phyloP scores from a whole-genome alignment of 352 stramenopile genomes.

The Globisporangium cederbergense region DNA sequence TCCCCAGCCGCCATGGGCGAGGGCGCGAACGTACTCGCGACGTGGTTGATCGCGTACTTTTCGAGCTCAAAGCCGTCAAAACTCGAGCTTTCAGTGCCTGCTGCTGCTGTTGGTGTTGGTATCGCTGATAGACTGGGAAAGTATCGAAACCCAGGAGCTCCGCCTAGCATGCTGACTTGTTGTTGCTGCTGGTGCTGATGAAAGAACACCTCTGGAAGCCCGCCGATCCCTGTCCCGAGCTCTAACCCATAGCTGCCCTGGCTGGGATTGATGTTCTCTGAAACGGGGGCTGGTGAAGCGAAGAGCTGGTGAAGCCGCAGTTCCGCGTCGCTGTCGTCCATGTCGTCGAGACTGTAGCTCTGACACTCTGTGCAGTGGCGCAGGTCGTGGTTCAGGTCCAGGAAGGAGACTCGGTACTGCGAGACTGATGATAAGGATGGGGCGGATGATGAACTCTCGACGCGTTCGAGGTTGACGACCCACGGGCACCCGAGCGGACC shows the following conservation, averaged over 20 bases:
- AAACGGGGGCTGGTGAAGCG: neutral
- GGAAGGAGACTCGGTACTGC: conserved; percentile 67
- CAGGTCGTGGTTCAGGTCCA: conserved; percentile 58
- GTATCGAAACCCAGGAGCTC: neutral
- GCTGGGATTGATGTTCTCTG: neutral
- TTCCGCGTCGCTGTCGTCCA: neutral
- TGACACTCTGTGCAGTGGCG: conserved; percentile 33
- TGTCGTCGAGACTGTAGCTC: neutral
- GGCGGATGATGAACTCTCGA: conserved; percentile 40
- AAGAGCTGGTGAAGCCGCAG: conserved; percentile 13
- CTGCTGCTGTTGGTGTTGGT: conserved; percentile 1
- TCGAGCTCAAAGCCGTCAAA: conserved; percentile 11
- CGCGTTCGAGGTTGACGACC: conserved; percentile 51
- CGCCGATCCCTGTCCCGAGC: neutral
- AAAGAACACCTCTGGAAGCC: conserved; percentile 2
- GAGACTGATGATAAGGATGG: conserved; percentile 13
- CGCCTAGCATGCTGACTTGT: neutral
- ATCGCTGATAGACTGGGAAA: neutral
- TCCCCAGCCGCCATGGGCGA: neutral
- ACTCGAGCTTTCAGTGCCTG: neutral
- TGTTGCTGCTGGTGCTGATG: neutral
- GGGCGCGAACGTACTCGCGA: conserved; percentile 4
- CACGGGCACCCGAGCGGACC: conserved; percentile 54
- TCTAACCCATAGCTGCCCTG: neutral
- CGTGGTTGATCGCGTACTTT: conserved; percentile 7